Percentiles rank a stretch among this genome's conserved stretches.
Conservation (phyloP, 1,284 basidiomycete species). For the Omphalotus olearius region DNA sequence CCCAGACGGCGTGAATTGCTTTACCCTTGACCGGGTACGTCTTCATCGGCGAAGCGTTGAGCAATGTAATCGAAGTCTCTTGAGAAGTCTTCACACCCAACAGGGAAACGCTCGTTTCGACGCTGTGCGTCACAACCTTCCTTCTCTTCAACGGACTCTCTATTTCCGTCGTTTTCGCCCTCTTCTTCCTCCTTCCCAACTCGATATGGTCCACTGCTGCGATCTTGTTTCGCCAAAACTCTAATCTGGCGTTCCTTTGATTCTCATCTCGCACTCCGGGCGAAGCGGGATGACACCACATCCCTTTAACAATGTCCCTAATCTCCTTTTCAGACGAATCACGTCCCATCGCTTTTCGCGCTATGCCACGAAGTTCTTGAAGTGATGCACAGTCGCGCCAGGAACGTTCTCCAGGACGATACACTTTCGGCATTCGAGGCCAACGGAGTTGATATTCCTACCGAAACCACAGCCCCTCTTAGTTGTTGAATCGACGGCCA, state of each 20-base stretch:
- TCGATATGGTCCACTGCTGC: slow-evolving; percentile 5
- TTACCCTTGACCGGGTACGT: not conserved
- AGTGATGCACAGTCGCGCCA: slow-evolving; percentile 56
- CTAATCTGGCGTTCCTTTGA: not conserved
- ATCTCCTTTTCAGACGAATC: slow-evolving; percentile 37
- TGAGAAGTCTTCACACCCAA: not conserved
- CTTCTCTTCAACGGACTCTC: not conserved
- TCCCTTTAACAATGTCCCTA: slow-evolving; percentile 19
- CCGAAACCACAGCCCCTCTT: slow-evolving; percentile 1
- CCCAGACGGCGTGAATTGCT: too few relatives aligned
- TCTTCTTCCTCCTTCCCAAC: not conserved
- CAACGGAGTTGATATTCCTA: slow-evolving; percentile 85
- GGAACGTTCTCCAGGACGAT: slow-evolving; percentile 51
- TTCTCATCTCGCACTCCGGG: not conserved
- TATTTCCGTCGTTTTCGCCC: not conserved
- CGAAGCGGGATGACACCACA: not conserved
- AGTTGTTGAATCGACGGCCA: slow-evolving; percentile 3
- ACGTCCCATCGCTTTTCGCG: slow-evolving; percentile 44
- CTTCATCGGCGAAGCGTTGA: not conserved
- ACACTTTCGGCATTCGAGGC: slow-evolving; percentile 70
- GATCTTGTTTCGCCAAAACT: slow-evolving; percentile 1
- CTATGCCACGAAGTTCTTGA: slow-evolving; percentile 45
- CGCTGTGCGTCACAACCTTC: not conserved
- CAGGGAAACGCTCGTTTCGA: not conserved
- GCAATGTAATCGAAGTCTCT: too few relatives aligned